Evolutionary conservation across 2,329 filamentous ascomycete species (phyloP), one percentile per base, ranked within the genome.

Genomic region (Ilyonectria robusta): DNA sequence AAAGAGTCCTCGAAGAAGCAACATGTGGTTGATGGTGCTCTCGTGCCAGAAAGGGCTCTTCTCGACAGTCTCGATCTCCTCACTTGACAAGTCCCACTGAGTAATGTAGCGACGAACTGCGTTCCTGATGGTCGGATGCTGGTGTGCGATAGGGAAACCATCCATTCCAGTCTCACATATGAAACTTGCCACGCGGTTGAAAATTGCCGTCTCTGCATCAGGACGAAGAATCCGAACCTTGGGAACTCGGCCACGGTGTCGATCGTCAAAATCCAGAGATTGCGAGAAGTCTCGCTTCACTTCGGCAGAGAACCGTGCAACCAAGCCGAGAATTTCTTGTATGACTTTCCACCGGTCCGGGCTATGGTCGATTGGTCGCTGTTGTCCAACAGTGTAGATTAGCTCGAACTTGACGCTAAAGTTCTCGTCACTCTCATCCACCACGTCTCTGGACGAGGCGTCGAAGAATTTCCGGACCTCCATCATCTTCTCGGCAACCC

Each of bases 361-460:
- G 51, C 84, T 83, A 11, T 85, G 79, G 6, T 91, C 86, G 0
- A 91, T 80, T 0, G 84, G 69, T 1, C 75, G 72, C 64, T 90
- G 87, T 0, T 75, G 66, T 0, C 89, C 90, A 70, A 91, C 85
- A 0, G 89, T 91, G 63, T 92, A 92, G 1, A 92, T 81, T 0
- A 92, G 76, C 71, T 92, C 88, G 44, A 90, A 91, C 54, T 86
- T 87, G 4, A 85, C 82, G 50, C 84, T 88, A 48, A 92, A 87
- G 60, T 88, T 88, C 63, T 92, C 89, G 54, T 93, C 91, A 46
- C 87, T 89, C 75, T 93, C 89, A 63, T 92, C 90, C 0, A 92
- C 81, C 2, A 93, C 82, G 66, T 91, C 89, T 0, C 88, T 80
- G 0, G 84, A 81, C 2, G 77, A 66, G 0, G 57, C 13, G 33